Percentiles rank a stretch among this genome's conserved stretches.
phyloP scores from a whole-genome alignment of 1,139 yeast species.

The Spathaspora sp. region DNA sequence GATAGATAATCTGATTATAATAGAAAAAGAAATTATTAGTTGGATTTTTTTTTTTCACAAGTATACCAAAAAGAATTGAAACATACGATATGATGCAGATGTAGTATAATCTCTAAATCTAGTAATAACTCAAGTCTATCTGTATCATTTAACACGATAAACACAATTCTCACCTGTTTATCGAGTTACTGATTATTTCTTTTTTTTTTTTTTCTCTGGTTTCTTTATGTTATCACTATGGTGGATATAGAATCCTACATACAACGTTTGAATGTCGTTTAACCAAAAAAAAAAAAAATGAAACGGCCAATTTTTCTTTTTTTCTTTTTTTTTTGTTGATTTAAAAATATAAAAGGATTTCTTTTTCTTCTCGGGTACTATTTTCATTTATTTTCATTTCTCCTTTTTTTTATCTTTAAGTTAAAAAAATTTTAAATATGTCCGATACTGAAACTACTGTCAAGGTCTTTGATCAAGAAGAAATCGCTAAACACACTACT shows the following conservation, averaged over 20 bases:
- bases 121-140: no score
- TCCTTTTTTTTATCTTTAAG: conserved; percentile 1
- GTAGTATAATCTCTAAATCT: not conserved
- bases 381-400: conserved; percentile 3
- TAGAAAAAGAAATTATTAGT: not conserved
- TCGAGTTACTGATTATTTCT: not conserved
- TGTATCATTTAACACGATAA: no score
- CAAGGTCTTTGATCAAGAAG: conserved; percentile 40
- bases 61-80: not conserved
- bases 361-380: not conserved
- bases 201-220: not conserved
- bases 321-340: conserved; percentile 1
- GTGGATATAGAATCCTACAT: conserved; percentile 4
- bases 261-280: not conserved
- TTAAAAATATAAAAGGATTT: not conserved
- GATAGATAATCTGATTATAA: not conserved
- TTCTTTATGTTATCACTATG: not conserved
- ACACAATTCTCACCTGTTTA: not conserved
- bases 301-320: not conserved
- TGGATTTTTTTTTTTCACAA: not conserved
- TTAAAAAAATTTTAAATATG: conserved; percentile 9
- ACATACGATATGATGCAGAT: not conserved
- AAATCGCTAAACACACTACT: conserved; percentile 75
- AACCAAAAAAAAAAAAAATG: not conserved
- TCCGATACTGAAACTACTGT: conserved; percentile 27